Percentiles rank a stretch among this genome's conserved stretches.
Evolutionary conservation across 306 rosid species (phyloP).

Genomic region (Lathyrus oleraceus): DNA sequence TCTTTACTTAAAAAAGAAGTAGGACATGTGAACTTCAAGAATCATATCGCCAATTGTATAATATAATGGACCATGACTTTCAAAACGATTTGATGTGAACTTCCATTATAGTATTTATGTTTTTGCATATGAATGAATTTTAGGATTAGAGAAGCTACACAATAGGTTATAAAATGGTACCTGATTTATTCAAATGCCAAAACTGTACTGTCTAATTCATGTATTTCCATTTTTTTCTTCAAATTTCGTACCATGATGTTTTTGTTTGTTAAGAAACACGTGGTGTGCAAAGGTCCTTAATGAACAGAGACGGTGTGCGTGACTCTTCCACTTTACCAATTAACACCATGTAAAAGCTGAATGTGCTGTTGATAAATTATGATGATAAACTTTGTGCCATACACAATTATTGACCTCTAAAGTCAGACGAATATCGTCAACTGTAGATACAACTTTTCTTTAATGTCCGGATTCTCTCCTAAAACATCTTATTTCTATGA

Average conservation of each 20-base stretch:
- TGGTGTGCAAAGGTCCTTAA: neutral
- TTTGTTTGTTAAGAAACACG: neutral
- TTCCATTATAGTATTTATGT: neutral
- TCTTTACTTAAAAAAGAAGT: constrained; percentile 38
- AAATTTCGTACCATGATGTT: neutral
- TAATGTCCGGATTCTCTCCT: too few relatives aligned
- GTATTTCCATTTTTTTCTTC: neutral
- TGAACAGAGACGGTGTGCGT: neutral
- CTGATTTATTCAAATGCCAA: neutral
- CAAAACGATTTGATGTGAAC: constrained; percentile 6
- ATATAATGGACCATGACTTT: constrained; percentile 33
- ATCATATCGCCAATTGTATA: constrained; percentile 10
- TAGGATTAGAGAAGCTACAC: neutral
- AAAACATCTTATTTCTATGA: too few relatives aligned
- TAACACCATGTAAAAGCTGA: neutral
- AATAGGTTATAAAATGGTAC: neutral
- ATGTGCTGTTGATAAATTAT: neutral
- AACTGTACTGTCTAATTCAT: neutral
- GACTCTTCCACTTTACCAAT: neutral
- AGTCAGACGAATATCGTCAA: too few relatives aligned
- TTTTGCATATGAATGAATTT: neutral
- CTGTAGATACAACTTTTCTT: too few relatives aligned
- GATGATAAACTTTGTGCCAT: neutral
- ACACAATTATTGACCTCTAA: neutral
- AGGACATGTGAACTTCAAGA: constrained; percentile 20